A percentile compares a stretch with the other conserved stretches of the same genome.
phyloP scores from a whole-genome alignment of 2,329 filamentous ascomycete species.

The Lojkania enalia region DNA sequence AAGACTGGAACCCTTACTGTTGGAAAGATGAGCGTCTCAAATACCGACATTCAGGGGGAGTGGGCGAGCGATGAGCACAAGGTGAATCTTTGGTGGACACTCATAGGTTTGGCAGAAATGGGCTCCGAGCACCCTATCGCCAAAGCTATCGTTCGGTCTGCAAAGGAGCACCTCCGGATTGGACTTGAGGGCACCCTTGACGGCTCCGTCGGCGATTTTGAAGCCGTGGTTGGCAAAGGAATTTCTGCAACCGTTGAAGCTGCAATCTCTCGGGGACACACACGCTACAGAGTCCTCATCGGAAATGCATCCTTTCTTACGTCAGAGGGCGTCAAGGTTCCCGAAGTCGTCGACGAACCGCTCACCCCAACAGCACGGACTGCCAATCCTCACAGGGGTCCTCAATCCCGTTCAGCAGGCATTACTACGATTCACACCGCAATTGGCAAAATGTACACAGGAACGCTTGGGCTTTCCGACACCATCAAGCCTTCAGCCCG shows the following conservation, averaged over 20 bases:
- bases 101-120: constrained; percentile 93
- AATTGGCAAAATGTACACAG: constrained; percentile 79
- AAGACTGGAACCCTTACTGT: constrained; percentile 95
- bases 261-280: constrained; percentile 65
- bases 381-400: constrained; percentile 38
- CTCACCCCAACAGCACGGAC: constrained; percentile 34
- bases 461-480: constrained; percentile 82
- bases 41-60: constrained; percentile 63
- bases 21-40: constrained; percentile 91
- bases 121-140: constrained; percentile 95
- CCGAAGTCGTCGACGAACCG: constrained; percentile 59
- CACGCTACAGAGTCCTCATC: constrained; percentile 76
- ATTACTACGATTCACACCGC: constrained; percentile 91
- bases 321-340: constrained; percentile 69
- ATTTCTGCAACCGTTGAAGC: constrained; percentile 83
- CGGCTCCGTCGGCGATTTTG: constrained; percentile 83
- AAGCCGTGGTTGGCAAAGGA: constrained; percentile 80
- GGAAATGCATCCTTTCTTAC: constrained; percentile 80
- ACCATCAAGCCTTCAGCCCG: constrained; percentile 87
- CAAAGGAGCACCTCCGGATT: constrained; percentile 75
- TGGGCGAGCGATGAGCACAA: constrained; percentile 73
- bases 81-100: constrained; percentile 87
- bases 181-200: constrained; percentile 74
- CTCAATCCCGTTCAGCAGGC: constrained; percentile 58
- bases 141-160: constrained; percentile 77